Evolutionary conservation across 768 basidiomycete genomes (phyloP).

Genomic region (Tephrocybe rancida): DNA sequence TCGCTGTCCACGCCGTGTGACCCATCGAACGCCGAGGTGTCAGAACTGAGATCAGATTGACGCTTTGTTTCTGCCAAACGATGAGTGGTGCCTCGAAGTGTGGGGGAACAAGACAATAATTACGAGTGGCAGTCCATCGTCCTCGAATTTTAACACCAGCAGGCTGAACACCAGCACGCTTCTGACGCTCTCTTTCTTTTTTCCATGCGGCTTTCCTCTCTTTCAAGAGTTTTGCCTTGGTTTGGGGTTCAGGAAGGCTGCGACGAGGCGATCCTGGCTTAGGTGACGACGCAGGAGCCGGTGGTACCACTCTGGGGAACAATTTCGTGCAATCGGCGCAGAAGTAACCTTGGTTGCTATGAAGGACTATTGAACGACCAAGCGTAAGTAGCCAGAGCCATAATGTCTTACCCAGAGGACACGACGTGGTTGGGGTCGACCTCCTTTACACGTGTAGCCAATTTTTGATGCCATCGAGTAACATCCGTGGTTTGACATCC

Average conservation of each 20-base stretch:
- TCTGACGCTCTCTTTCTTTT: constrained; percentile 38
- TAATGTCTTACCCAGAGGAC: constrained; percentile 53
- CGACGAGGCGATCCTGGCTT: constrained; percentile 40
- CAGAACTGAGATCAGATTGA: constrained; percentile 43
- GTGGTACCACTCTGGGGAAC: constrained; percentile 37
- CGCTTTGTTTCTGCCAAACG: constrained; percentile 43
- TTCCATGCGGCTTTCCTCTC: constrained; percentile 53
- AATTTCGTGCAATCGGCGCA: constrained; percentile 60
- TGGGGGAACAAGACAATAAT: constrained; percentile 14
- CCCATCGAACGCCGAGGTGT: constrained; percentile 56
- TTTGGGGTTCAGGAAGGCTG: constrained; percentile 40
- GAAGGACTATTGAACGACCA: background rate
- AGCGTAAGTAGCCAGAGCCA: constrained; percentile 1
- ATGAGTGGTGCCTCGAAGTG: constrained; percentile 7
- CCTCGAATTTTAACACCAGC: constrained; percentile 57
- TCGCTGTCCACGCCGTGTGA: constrained; percentile 68
- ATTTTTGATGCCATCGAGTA: constrained; percentile 55
- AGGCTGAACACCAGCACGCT: constrained; percentile 30
- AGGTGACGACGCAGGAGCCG: constrained; percentile 45
- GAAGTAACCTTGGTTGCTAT: constrained; percentile 56
- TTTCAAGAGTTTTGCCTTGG: constrained; percentile 46
- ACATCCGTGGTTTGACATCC: constrained; percentile 53
- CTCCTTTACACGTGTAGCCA: constrained; percentile 45
- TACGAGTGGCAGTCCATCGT: constrained; percentile 60
- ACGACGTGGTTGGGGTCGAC: constrained; percentile 68